Evolutionary conservation across 495 filamentous ascomycete genomes (phyloP).

Genomic region (Annulohypoxylon maeteangense): DNA sequence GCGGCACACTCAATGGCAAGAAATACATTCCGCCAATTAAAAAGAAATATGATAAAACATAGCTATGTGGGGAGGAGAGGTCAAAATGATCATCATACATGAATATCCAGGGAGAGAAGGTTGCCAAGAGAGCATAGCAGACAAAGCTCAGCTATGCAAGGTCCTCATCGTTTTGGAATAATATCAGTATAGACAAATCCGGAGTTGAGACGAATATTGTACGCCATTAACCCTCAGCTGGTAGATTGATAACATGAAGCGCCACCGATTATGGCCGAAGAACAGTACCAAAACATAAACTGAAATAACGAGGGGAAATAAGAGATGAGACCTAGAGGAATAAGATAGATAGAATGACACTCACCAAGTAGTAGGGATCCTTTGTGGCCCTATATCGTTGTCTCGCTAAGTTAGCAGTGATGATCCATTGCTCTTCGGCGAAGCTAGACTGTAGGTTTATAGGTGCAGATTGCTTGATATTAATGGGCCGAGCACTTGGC

Average conservation of each 20-base stretch:
- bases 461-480: slow-evolving; percentile 51
- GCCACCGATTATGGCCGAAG: too few species aligned
- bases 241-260: background rate
- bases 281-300: background rate
- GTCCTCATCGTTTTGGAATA: background rate
- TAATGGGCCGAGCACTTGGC: slow-evolving; percentile 9
- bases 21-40: background rate
- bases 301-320: background rate
- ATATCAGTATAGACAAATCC: background rate
- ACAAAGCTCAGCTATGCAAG: background rate
- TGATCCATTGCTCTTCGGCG: slow-evolving; percentile 55
- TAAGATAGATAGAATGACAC: background rate
- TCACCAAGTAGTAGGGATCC: slow-evolving; percentile 59
- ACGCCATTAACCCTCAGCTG: background rate
- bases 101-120: background rate
- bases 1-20: background rate
- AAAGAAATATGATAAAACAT: background rate
- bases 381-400: slow-evolving; percentile 55
- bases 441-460: slow-evolving; percentile 54
- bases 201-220: background rate
- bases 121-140: background rate
- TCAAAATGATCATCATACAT: background rate
- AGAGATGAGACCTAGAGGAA: background rate
- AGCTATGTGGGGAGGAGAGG: too few species aligned
- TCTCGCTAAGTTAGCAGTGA: slow-evolving; percentile 54